phyloP scores from a whole-genome alignment of 163 green algal genomes.

The Picocystis sp. region DNA sequence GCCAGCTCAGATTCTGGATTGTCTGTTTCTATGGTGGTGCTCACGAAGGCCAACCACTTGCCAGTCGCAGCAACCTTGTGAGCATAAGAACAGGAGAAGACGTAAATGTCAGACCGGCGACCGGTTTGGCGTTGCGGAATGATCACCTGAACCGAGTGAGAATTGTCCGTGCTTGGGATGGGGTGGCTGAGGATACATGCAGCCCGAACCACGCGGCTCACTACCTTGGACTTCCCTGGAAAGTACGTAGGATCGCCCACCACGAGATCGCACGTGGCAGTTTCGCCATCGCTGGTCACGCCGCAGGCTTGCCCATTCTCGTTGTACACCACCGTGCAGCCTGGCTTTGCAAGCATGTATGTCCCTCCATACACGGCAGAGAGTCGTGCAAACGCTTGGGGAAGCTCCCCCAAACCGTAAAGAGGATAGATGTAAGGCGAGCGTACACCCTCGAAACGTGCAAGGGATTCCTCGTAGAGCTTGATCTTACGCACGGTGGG shows the following conservation, averaged over 20 bases:
- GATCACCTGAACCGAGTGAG: slow-evolving; percentile 84
- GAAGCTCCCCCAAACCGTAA: slow-evolving; percentile 94
- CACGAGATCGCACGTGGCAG: slow-evolving; percentile 46
- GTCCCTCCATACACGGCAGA: slow-evolving; percentile 91
- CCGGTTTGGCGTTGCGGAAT: slow-evolving; percentile 86
- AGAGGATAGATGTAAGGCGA: slow-evolving; percentile 97
- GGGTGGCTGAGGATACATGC: slow-evolving; percentile 91
- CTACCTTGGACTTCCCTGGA: slow-evolving; percentile 37
- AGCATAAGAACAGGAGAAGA: slow-evolving; percentile 25
- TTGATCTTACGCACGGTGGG: slow-evolving; percentile 70
- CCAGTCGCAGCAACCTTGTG: slow-evolving; percentile 52
- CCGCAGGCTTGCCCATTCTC: slow-evolving; percentile 56
- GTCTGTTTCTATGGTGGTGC: slow-evolving; percentile 78
- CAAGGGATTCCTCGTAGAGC: slow-evolving; percentile 92
- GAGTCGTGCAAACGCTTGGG: slow-evolving; percentile 89
- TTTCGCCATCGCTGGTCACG: slow-evolving; percentile 69
- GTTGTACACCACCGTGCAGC: slow-evolving; percentile 64
- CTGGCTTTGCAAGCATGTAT: slow-evolving; percentile 94
- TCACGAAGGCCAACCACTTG: slow-evolving; percentile 96
- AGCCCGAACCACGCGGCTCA: slow-evolving; percentile 66
- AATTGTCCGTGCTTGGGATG: slow-evolving; percentile 86
- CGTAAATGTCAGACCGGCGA: slow-evolving; percentile 88
- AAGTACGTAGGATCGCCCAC: slow-evolving; percentile 94
- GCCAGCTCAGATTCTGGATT: slow-evolving; percentile 44
- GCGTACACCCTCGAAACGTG: slow-evolving; percentile 69